Evolutionary conservation across 2,329 filamentous ascomycete genomes (phyloP).

Genomic region (Arthrobotrys sinensis): DNA sequence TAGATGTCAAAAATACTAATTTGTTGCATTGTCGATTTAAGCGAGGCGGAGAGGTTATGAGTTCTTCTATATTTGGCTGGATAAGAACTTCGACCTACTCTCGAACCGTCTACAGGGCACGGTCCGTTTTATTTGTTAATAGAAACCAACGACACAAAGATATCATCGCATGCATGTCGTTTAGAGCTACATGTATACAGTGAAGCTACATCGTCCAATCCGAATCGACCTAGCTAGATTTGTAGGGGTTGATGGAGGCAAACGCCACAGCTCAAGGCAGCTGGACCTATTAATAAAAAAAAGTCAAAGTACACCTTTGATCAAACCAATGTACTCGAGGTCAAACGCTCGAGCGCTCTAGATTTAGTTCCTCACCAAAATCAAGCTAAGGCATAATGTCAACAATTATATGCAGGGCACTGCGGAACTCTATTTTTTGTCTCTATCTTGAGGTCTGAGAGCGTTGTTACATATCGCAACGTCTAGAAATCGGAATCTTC

Average conservation of each 20-base stretch:
- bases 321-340: neutral
- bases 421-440: conserved; percentile 6
- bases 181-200: neutral
- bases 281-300: conserved; percentile 17
- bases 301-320: neutral
- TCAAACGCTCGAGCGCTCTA: conserved; percentile 15
- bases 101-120: neutral
- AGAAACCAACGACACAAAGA: too few species aligned
- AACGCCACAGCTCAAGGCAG: conserved; percentile 15
- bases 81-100: neutral
- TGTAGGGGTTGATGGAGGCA: neutral
- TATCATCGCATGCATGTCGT: neutral
- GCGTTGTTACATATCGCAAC: neutral
- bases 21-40: conserved; percentile 8
- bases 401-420: neutral
- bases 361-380: neutral
- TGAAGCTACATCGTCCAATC: too few species aligned
- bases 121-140: neutral
- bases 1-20: neutral
- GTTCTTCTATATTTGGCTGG: neutral
- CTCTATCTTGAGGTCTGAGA: neutral
- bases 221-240: neutral
- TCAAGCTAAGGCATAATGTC: neutral
- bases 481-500: conserved; percentile 15
- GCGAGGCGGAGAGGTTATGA: neutral